phyloP scores from a whole-genome alignment of 257 asterid species.

The Petunia secreta region DNA sequence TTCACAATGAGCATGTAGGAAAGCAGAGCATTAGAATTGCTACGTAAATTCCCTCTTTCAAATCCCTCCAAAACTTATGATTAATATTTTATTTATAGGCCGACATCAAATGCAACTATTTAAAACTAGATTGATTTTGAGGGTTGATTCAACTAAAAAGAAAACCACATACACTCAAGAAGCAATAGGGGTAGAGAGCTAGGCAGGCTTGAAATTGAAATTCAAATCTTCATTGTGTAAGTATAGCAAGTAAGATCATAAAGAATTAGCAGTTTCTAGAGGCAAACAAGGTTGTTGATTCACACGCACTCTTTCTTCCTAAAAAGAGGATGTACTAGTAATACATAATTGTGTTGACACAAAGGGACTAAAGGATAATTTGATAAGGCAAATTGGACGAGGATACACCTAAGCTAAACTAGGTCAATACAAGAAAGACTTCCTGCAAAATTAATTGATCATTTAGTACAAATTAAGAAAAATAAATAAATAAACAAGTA shows the following conservation, averaged over 20 bases:
- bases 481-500: no score
- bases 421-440: constrained; percentile 14
- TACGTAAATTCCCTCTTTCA: no score
- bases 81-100: neutral
- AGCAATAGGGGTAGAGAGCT: no score
- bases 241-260: neutral
- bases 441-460: no score
- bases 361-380: neutral
- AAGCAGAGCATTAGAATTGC: no score
- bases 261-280: neutral
- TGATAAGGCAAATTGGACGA: constrained; percentile 4
- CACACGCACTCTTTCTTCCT: neutral
- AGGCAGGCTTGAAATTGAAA: neutral
- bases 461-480: no score
- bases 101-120: neutral
- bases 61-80: no score
- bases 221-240: neutral
- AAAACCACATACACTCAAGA: neutral
- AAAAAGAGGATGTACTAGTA: neutral
- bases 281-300: neutral
- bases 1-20: no score
- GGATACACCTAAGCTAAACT: constrained; percentile 8
- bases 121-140: neutral
- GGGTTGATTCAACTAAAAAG: neutral
- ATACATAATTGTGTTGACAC: neutral